Evolutionary conservation across 345 rosid species (phyloP), one percentile per base, ranked within the genome.

Genomic region (Ailanthus altissimus): DNA sequence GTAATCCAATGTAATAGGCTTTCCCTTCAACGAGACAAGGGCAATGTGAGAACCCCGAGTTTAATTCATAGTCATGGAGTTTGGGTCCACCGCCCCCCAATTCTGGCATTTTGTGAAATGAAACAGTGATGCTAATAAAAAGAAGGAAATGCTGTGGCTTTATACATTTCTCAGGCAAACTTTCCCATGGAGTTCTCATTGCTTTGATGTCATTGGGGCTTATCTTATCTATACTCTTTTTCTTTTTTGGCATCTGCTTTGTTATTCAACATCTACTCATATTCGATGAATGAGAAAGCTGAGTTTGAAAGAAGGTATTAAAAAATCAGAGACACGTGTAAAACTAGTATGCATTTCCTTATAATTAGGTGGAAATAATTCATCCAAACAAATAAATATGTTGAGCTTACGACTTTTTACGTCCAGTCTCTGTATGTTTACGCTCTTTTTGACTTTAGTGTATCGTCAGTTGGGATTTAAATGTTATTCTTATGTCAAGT

Each of bases 171-270:
- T 66, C 73, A 77, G 21, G 69, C 72, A 65, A 68, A 61, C 63
- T 63, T 78, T 76, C 16, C 26, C 61, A n/a, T 62, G 53, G 69
- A 51, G 71, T 66, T 80, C 42, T 20, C 32, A 51, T 79, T 78
- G 85, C 79, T 61, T 77, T 80, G 80, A 76, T 65, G 76, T 78
- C 88, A 79, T 62, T n/a, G 69, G 69, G 43, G 80, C 89, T 84
- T 83, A 88, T 88, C 89, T 81, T 84, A 78, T 87, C 84, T 25
- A 57, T 38, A 46, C 23, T 18, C 72, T 68, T 82, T 71, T 64
- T 21, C 66, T 65, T 58, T 14, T 36, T 54, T 79, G 70, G 26
- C 10, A 73, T 14, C 8, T 23, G n/a, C n/a, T n/a, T n/a, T n/a
- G n/a, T n/a, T n/a, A n/a, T n/a, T n/a, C n/a, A n/a, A n/a, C n/a